These are phyloP conservation scores for Trypanosoma brucei DNA, from an alignment of 208 protist species.

Conservation along the genomic window DNA sequence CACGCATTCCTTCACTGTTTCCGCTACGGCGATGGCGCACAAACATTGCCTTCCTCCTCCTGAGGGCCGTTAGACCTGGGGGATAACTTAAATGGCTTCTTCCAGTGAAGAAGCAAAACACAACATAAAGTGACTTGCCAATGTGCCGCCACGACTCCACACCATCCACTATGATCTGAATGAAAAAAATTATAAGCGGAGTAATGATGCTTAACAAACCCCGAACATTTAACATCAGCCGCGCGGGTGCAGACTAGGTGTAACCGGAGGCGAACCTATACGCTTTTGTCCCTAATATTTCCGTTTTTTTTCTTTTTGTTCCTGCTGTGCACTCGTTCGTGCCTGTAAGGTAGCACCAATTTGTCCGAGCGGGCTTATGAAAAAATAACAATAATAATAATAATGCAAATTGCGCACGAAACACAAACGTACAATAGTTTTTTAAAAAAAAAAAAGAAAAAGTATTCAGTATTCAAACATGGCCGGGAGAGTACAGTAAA, in stretches of 20 bases:
- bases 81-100: constrained; percentile 74
- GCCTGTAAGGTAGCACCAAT: too few relatives aligned
- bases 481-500: too few relatives aligned
- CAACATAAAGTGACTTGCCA: constrained; percentile 43
- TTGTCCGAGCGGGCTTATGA: too few relatives aligned
- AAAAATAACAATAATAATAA: too few relatives aligned
- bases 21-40: not conserved
- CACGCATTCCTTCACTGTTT: not conserved
- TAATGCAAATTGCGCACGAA: too few relatives aligned
- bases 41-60: constrained; percentile 18
- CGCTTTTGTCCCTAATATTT: not conserved
- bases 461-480: too few relatives aligned
- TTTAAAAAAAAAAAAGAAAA: too few relatives aligned
- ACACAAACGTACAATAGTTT: too few relatives aligned
- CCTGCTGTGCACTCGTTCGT: too few relatives aligned
- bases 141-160: constrained; percentile 47
- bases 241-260: not conserved
- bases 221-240: constrained; percentile 7
- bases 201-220: constrained; percentile 48
- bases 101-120: constrained; percentile 61
- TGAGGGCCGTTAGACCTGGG: constrained; percentile 18
- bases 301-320: too few relatives aligned
- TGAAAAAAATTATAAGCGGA: constrained; percentile 19
- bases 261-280: not conserved
- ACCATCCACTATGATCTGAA: constrained; percentile 44